These are phyloP conservation scores for Ramichloridium luteum DNA, from an alignment of 2,329 filamentous ascomycete species.

Conservation along the genomic window DNA sequence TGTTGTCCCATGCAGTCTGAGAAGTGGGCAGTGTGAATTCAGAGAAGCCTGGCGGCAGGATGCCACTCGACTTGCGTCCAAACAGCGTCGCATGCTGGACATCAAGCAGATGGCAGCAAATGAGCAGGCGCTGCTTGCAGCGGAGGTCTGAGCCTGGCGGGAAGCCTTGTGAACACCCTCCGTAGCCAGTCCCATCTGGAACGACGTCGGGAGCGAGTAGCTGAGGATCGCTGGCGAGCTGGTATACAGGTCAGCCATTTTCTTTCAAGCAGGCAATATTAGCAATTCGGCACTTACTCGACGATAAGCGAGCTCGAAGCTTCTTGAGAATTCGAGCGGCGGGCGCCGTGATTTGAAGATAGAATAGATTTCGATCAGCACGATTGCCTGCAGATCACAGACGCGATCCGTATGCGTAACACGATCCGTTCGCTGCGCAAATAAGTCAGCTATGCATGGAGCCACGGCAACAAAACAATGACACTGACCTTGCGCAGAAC, in stretches of 20 bases:
- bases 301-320: conserved; percentile 27
- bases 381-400: conserved; percentile 33
- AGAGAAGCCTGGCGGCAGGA: too few relatives aligned
- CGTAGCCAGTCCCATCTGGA: too few relatives aligned
- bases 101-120: conserved; percentile 33
- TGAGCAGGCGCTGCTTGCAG: conserved; percentile 24
- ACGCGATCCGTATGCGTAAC: conserved; percentile 16
- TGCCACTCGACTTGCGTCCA: too few relatives aligned
- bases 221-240: conserved; percentile 7
- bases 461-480: background rate
- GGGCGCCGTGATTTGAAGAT: conserved; percentile 31
- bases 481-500: conserved; percentile 22
- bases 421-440: conserved; percentile 11
- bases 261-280: background rate
- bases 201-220: too few relatives aligned
- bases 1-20: conserved; percentile 28
- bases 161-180: too few relatives aligned
- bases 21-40: conserved; percentile 27
- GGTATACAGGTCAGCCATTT: background rate
- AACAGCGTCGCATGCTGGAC: conserved; percentile 26
- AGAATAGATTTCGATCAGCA: conserved; percentile 32
- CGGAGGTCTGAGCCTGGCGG: too few relatives aligned
- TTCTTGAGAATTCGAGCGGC: conserved; percentile 25
- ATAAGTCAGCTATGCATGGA: conserved; percentile 1
- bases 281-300: conserved; percentile 1